phyloP scores from a whole-genome alignment of 1,284 basidiomycete species.

The Sanghuangporus sanghuang region DNA sequence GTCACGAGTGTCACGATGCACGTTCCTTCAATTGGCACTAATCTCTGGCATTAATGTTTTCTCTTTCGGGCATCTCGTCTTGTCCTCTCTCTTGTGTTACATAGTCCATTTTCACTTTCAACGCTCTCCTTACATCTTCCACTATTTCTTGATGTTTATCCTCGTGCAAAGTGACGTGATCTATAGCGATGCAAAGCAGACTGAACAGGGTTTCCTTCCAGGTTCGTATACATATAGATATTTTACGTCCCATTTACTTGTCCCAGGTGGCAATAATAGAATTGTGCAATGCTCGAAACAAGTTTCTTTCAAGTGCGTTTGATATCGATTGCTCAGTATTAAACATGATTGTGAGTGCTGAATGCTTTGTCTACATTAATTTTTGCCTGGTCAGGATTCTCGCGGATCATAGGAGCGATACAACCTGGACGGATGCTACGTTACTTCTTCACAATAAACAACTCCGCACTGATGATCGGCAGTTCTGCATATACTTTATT shows the following conservation, averaged over 20 bases:
- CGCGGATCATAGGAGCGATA: no score
- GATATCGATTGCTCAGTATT: no score
- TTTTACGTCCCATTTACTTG: not conserved
- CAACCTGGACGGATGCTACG: no score
- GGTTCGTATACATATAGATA: not conserved
- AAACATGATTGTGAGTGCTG: no score
- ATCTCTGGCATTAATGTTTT: not conserved
- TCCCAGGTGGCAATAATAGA: not conserved
- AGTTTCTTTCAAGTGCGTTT: not conserved
- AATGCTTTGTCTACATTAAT: no score
- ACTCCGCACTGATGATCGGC: no score
- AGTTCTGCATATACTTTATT: no score
- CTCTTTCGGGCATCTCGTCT: not conserved
- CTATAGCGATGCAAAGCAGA: not conserved
- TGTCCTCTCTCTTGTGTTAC: not conserved
- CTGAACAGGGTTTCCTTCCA: not conserved
- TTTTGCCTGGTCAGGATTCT: no score
- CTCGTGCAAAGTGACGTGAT: not conserved
- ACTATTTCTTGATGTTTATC: not conserved
- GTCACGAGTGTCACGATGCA: not conserved
- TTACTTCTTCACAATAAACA: no score
- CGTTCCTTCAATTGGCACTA: not conserved
- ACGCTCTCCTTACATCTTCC: not conserved
- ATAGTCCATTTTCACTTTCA: not conserved
- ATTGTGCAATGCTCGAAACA: not conserved